Evolutionary conservation across 306 rosid species (phyloP).

Genomic region (Erythrophleum fordii): DNA sequence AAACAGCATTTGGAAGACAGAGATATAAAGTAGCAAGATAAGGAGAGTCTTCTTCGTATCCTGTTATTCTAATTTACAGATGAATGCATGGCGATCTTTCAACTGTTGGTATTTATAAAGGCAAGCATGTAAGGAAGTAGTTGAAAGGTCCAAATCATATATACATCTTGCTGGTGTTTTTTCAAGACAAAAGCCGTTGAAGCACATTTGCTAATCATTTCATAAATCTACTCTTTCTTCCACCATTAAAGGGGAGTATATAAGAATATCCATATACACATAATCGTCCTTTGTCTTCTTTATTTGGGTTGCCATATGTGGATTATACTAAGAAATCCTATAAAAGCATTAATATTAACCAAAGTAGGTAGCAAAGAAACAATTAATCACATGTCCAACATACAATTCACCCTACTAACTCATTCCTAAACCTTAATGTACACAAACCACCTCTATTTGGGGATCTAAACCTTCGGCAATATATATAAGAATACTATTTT

Average conservation of each 20-base stretch:
- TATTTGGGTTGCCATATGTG: not conserved
- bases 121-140: slow-evolving; percentile 6
- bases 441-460: not conserved
- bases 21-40: slow-evolving; percentile 4
- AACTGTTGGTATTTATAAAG: not conserved
- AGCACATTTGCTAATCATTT: slow-evolving; percentile 4
- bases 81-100: not conserved
- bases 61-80: not conserved
- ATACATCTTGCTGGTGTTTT: too few relatives aligned
- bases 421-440: not conserved
- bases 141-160: slow-evolving; percentile 34
- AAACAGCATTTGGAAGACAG: slow-evolving; percentile 7
- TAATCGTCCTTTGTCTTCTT: not conserved
- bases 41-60: slow-evolving; percentile 8
- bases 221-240: not conserved
- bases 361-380: slow-evolving; percentile 20
- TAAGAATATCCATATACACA: not conserved
- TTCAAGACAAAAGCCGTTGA: not conserved
- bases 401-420: not conserved
- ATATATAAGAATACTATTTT: too few relatives aligned
- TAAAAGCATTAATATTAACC: not conserved
- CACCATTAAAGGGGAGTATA: not conserved
- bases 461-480: too few relatives aligned
- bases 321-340: not conserved
- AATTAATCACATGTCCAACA: not conserved